Conservation (phyloP, 495 filamentous ascomycete genomes). For the Aspergillus asperescens region DNA sequence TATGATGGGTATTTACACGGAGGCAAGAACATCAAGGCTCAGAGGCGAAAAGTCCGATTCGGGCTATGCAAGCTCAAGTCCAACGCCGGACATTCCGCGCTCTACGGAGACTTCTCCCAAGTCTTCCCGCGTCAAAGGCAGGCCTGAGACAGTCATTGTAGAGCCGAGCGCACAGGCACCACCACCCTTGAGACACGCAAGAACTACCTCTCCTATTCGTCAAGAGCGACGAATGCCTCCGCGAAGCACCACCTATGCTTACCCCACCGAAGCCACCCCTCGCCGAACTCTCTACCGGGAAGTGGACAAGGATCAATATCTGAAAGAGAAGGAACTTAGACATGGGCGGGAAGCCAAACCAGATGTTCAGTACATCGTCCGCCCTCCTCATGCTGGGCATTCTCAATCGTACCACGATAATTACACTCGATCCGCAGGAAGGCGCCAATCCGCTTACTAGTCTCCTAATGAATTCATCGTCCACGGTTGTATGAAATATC, state of each 20-base stretch:
- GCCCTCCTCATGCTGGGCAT: neutral
- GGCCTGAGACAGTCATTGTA: slow-evolving; percentile 27
- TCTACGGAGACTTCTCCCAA: slow-evolving; percentile 27
- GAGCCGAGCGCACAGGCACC: slow-evolving; percentile 26
- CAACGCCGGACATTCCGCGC: slow-evolving; percentile 32
- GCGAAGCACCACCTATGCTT: slow-evolving; percentile 21
- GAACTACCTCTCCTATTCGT: slow-evolving; percentile 18
- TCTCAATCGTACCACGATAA: slow-evolving; percentile 14
- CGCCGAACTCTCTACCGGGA: slow-evolving; percentile 17
- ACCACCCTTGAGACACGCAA: slow-evolving; percentile 20
- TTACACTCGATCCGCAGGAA: slow-evolving; percentile 15
- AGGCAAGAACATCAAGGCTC: slow-evolving; percentile 31
- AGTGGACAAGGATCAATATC: slow-evolving; percentile 7
- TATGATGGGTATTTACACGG: too few relatives aligned
- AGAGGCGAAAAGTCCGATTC: slow-evolving; percentile 39
- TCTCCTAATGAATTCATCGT: slow-evolving; percentile 20
- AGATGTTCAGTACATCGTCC: slow-evolving; percentile 8
- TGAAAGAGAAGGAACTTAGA: slow-evolving; percentile 13
- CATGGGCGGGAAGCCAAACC: slow-evolving; percentile 14
- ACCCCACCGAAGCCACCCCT: slow-evolving; percentile 10
- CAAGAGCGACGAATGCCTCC: slow-evolving; percentile 15
- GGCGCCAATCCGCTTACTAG: slow-evolving; percentile 28
- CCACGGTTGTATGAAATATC: slow-evolving; percentile 16
- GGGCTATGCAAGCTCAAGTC: slow-evolving; percentile 41
- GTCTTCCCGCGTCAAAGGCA: slow-evolving; percentile 34